Base-by-base conservation (phyloP, 306 rosid genomes). In the Inga leiocalycina region DNA sequence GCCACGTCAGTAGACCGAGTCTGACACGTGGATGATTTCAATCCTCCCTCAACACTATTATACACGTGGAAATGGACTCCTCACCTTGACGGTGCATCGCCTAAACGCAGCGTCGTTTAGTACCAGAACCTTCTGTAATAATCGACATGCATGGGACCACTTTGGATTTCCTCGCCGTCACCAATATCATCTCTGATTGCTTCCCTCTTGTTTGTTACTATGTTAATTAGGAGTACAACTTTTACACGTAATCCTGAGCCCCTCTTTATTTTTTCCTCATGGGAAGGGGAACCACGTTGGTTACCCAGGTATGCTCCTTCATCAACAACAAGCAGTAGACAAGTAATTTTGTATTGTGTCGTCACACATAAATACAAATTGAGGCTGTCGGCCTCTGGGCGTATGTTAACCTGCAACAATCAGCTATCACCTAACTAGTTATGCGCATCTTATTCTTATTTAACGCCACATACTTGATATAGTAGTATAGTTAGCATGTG, bases 61-160 rank as follows among this genome's bases (percentile, higher is more conserved):
- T 59, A 44, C 78, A 80, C 72, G 72, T 71, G 71, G 77, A 61
- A 43, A 54, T 79, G 24, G 41, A 24, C 70, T 49, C 68, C 71
- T 49, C 71, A 43, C 46, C 19, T 45, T 32, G 74, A 78, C 74
- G 81, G 81, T 77, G 81, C 81, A 27, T 32, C 12, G 22, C 67
- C n/a, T 64, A 19, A 19, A 10, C 35, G 10, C 81, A 15, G 30
- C 35, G 74, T 78, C 62, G 20, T 46, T 65, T 65, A 20, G 6
- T 64, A 34, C 13, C 32, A 48, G 8, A 49, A 45, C 64, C n/a
- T 48, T 48, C 20, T 10, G 5, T 2, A 6, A 8, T 4, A 20
- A 24, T 65, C 32, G 20, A 4, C 64, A 57, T n/a, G 13, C 15
- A 2, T 48, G 77, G 41, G 77, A 30, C 77, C 62, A 30, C 77